Percentiles rank a stretch among this genome's conserved stretches.
These are phyloP conservation scores for Colletotrichum plurivorum DNA, from an alignment of 2,329 filamentous ascomycete species.

Conservation along the genomic window DNA sequence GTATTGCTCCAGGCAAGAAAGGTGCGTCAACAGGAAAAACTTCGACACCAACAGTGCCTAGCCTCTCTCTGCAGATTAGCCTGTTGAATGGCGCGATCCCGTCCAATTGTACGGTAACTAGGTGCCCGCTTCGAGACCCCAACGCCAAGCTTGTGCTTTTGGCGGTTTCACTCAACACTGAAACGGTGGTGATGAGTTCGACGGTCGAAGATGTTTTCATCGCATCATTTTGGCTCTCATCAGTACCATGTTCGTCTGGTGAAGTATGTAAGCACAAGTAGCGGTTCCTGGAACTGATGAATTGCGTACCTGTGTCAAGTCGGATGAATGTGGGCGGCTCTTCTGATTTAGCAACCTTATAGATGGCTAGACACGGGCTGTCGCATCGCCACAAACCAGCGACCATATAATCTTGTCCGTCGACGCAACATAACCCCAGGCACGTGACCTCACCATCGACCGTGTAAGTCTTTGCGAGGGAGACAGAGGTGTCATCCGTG, in stretches of 20 bases:
- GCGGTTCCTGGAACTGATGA: neutral
- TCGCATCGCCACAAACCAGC: conserved; percentile 52
- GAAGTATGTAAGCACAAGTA: neutral
- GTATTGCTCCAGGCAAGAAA: conserved; percentile 45
- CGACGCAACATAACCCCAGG: conserved; percentile 52
- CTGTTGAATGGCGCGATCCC: conserved; percentile 43
- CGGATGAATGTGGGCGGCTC: conserved; percentile 38
- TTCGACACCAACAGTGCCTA: conserved; percentile 54
- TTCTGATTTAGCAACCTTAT: conserved; percentile 37
- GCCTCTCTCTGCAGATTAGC: conserved; percentile 48
- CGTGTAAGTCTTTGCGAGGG: conserved; percentile 49
- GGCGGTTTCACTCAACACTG: conserved; percentile 47
- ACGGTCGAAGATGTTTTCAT: conserved; percentile 33
- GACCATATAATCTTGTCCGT: conserved; percentile 47
- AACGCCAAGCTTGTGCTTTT: conserved; percentile 53
- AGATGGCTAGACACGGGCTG: conserved; percentile 51
- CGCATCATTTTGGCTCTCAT: conserved; percentile 12
- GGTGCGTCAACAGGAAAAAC: conserved; percentile 46
- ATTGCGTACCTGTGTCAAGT: conserved; percentile 44
- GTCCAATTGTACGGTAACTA: conserved; percentile 56
- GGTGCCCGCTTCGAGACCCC: conserved; percentile 67
- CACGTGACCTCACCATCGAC: conserved; percentile 65
- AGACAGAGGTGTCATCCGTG: conserved; percentile 51
- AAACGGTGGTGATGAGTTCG: conserved; percentile 60
- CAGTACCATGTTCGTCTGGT: conserved; percentile 7